Base-by-base conservation (phyloP, 805 yeast genomes). In the Lipomyces oligophaga region DNA sequence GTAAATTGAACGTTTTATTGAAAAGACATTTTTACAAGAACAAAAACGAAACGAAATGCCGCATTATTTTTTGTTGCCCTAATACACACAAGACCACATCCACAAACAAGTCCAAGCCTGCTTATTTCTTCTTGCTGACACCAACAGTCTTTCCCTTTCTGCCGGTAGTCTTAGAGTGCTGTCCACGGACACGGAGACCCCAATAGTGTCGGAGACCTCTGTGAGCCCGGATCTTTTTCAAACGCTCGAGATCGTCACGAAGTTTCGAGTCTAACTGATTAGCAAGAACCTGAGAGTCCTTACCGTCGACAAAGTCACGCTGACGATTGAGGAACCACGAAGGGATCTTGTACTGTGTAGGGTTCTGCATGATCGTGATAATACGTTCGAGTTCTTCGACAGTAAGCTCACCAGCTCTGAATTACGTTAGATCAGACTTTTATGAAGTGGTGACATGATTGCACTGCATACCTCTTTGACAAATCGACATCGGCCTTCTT, bases 161-260 rank as follows among this genome's bases (percentile, higher is more conserved):
- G 75, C 97, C 95, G 68, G 99, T 93, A 74, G 98, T 90, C 85
- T 93, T 93, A 83, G 99, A 93, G 81, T 93, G 99, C 82, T 93
- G 98, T 80, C 98, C 98, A 83, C 98, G 88, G 76, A 94, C 98
- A 81, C 93, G 93, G 75, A 93, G 80, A 75, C 97, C 97, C 97
- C 97, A 93, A 90, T 83, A 89, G 82, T 93, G 99, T 84, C 99
- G 88, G 77, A 93, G 84, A 90, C 99, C 99, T 79, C 97, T 83
- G 93, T 93, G 98, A 71, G 97, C 80, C 83, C 98, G 94, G 85
- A 94, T 93, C 80, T 93, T 93, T 95, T 94, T 94, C 77, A 93
- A 81, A 83, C 97, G 90, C 81, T 93, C 98, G 75, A 93, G 81
- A 73, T 93, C 98, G 73, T 93, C 99, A 86, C 99, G 93, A 76